A percentile compares a stretch with the other conserved stretches of the same genome.
phyloP scores from a whole-genome alignment of 1,284 basidiomycete genomes.

The Takashimella tepidaria region DNA sequence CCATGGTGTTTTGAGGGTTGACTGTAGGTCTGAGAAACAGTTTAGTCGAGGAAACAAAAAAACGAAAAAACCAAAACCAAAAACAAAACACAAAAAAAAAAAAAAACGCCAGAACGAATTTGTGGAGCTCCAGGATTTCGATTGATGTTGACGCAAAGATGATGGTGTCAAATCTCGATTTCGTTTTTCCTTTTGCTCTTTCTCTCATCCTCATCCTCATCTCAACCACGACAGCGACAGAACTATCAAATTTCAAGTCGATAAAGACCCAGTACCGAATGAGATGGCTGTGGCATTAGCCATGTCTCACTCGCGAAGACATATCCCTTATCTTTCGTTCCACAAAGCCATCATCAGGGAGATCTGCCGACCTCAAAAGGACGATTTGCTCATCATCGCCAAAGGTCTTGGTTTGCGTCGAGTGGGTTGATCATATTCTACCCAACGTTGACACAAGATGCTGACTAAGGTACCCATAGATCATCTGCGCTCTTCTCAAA shows the following conservation, averaged over 20 bases:
- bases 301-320: slow-evolving; percentile 24
- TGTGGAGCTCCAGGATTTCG: not conserved
- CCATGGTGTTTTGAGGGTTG: not conserved
- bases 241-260: too few relatives aligned
- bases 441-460: not conserved
- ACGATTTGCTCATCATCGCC: slow-evolving; percentile 76
- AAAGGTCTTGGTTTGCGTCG: slow-evolving; percentile 77
- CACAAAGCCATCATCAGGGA: slow-evolving; percentile 49
- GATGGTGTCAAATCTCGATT: slow-evolving; percentile 4
- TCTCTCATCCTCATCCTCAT: not conserved
- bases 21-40: not conserved
- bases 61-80: too few relatives aligned
- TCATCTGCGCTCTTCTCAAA: slow-evolving; percentile 79
- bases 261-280: too few relatives aligned
- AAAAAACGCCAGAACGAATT: not conserved
- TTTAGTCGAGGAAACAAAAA: too few relatives aligned
- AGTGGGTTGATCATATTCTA: slow-evolving; percentile 16
- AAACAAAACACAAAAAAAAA: not conserved
- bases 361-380: slow-evolving; percentile 59
- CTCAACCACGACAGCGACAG: too few relatives aligned
- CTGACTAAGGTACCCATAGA: slow-evolving; percentile 35
- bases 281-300: too few relatives aligned
- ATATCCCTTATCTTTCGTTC: slow-evolving; percentile 48
- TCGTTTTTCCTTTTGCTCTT: not conserved
- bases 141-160: not conserved